phyloP scores from a whole-genome alignment of 2,329 filamentous ascomycete species.

The Fusarium hainanense region DNA sequence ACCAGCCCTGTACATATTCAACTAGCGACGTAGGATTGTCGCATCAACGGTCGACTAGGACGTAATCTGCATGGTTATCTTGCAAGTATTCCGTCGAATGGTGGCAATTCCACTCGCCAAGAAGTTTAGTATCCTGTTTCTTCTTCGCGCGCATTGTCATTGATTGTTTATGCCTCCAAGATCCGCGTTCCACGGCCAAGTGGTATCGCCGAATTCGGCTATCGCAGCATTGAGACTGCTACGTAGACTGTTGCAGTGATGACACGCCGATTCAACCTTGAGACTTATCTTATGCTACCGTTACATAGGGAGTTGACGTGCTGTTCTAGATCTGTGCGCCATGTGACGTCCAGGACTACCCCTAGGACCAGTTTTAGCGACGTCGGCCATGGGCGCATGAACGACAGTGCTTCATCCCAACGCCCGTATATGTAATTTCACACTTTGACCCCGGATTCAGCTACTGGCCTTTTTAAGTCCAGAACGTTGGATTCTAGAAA shows the following conservation, averaged over 20 bases:
- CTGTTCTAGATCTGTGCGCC: not conserved
- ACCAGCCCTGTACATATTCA: constrained; percentile 1
- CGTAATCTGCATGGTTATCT: not conserved
- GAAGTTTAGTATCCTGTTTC: not conserved
- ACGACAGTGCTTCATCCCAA: not conserved
- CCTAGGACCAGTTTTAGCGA: not conserved
- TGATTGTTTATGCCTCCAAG: not conserved
- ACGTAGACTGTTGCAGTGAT: not conserved
- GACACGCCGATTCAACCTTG: not conserved
- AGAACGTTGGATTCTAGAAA: not conserved
- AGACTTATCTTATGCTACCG: not conserved
- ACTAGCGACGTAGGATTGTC: constrained; percentile 1
- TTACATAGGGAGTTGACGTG: not conserved
- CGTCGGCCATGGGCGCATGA: not conserved
- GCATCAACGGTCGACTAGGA: constrained; percentile 5
- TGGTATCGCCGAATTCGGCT: not conserved
- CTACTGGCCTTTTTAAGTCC: not conserved
- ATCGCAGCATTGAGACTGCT: not conserved
- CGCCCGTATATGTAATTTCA: not conserved
- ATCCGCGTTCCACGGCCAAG: not conserved
- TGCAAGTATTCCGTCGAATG: not conserved
- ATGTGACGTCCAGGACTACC: not conserved
- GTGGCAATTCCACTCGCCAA: not conserved
- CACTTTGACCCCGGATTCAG: not conserved
- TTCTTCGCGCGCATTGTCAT: not conserved